These are phyloP conservation scores for Nannochloris sp. DNA, from an alignment of 139 green algal genomes.

Conservation along the genomic window DNA sequence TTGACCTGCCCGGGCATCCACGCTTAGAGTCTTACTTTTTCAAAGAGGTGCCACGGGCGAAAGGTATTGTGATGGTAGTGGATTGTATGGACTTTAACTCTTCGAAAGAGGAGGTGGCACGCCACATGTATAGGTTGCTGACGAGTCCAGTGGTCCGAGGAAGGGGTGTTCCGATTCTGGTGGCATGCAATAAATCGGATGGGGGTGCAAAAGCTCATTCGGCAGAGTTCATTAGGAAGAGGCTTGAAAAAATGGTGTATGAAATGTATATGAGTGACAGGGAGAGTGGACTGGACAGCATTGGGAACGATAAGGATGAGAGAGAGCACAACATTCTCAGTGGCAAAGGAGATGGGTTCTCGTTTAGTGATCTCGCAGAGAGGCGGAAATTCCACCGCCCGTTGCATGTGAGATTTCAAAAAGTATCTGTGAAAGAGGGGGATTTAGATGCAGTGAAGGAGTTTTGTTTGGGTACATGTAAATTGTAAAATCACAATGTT, in stretches of 20 bases:
- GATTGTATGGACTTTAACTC: conserved; percentile 75
- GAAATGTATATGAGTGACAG: neutral
- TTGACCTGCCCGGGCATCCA: conserved; percentile 82
- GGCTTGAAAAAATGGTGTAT: conserved; percentile 81
- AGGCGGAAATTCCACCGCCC: neutral
- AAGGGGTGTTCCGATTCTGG: conserved; percentile 62
- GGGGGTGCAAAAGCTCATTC: conserved; percentile 70
- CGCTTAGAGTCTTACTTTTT: conserved; percentile 53
- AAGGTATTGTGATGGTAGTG: conserved; percentile 72
- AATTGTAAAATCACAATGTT: too few relatives aligned
- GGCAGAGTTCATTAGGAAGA: conserved; percentile 77
- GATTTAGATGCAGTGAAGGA: neutral
- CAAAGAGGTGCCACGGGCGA: conserved; percentile 34
- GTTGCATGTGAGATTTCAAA: neutral
- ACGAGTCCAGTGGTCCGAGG: conserved; percentile 32
- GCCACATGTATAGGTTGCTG: conserved; percentile 51
- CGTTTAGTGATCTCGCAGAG: neutral
- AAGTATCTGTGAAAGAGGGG: neutral
- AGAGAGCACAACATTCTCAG: neutral
- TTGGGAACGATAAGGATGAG: neutral
- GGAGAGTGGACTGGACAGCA: neutral
- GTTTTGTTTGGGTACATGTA: neutral
- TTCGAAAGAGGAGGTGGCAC: conserved; percentile 44
- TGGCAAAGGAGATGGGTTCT: neutral
- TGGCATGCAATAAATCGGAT: conserved; percentile 91